Evolutionary conservation across 1,139 yeast species (phyloP), one percentile per base, ranked within the genome.

Genomic region (Geotrichum carabidarum): DNA sequence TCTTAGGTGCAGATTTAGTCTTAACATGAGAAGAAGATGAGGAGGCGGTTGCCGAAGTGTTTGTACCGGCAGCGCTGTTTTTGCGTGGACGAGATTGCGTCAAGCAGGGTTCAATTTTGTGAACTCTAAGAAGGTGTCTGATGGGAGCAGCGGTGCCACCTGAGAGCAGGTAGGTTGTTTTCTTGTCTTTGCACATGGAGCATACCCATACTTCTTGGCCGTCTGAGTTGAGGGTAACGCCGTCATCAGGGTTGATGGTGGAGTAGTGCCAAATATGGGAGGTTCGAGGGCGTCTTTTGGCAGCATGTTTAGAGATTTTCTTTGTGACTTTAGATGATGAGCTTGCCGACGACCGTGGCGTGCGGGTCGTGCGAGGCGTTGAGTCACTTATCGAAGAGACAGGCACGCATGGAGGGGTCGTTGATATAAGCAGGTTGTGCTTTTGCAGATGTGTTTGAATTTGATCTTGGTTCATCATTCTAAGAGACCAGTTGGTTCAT

Each of bases 81-180:
- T 22, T 22, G 27, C 27, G 27, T 22, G 27, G 27, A 22, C 27
- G 27, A 22, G 43, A 43, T 40, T 15, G 35, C 18, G 31, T 18
- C 15, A 34, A 22, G 31, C 36, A 36, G 9, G 51, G 56, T 17
- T 48, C 53, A 15, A 54, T 48, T 18, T 48, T 38, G 40, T 54
- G 57, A 9, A 47, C 54, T 31, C 57, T 18, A n/a, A 47, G 38
- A 6, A 54, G 44, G 30, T 54, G 57, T 27, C 57, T 40, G 34
- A 54, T 54, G 14, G 57, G 57, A 14, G 57, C 57, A 27, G 57
- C 57, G 14, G 57, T 54, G 9, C 57, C 57, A 9, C 57, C 57
- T 8, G 55, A 51, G 9, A 54, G 48, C 41, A 54, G 48, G 41
- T 54, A 54, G 27, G 55, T 43, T 7, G 57, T 54, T n/a, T 38